Evolutionary conservation across 345 rosid genomes (phyloP), one percentile per base, ranked within the genome.

Genomic region (rapeseed (Brassica napus)): DNA sequence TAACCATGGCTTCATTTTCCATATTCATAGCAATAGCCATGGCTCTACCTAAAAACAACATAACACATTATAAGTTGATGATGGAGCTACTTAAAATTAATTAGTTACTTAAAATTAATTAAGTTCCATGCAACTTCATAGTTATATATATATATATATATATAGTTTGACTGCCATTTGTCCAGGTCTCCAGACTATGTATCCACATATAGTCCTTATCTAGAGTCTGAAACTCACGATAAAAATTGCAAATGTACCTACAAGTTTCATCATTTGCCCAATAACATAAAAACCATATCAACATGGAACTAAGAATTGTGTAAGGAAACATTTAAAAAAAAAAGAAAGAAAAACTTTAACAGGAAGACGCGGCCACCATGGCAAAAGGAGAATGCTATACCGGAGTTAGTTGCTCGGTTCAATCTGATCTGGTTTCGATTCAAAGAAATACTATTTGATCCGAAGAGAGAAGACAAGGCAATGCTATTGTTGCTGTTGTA

Each of bases 11-110:
- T 72, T 88, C 92, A 78, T 82, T 83, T 26, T 87, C 80, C 74
- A 89, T 89, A 82, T 87, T 91, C 82, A 87, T 84, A 0, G 90
- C 89, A 71, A 89, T 83, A 8, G 93, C 89, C 92, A 86, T 87
- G 42, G 85, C 84, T 82, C 86, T 84, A 62, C 96, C 97, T 89
- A 55, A 64, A 77, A 79, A 16, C 62, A 72, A 65, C 49, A 59
- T 59, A 35, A 47, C 7, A 16, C 69, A 69, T 70, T 31, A 65
- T 15, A 31, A 47, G 61, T 31, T 64, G 12, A 60, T 66, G 32
- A 34, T 3, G 14, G 28, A 76, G 42, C 1, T 28, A 28, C 30
- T 28, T 28, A 28, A 34, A 47, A 58, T 66, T 12, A 30, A 49
- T 8, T 4, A 81, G 64, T 61, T 65, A 68, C 31, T 16, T 18